A percentile compares a stretch with the other conserved stretches of the same genome.
These are phyloP conservation scores for Piper longum DNA, from an alignment of 164 flowering plant species.

Conservation along the genomic window DNA sequence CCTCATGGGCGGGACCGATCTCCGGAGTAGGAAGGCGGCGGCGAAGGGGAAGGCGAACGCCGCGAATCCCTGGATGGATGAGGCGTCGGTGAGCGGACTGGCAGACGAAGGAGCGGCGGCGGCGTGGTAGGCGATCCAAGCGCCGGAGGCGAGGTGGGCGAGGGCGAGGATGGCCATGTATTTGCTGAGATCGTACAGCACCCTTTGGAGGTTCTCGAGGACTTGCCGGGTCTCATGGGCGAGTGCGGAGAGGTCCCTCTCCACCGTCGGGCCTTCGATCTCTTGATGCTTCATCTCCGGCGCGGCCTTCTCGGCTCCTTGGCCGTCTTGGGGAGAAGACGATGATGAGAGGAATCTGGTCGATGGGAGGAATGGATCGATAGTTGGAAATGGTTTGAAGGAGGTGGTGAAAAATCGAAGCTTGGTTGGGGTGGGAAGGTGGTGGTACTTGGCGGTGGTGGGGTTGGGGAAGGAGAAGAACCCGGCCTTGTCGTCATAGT, in stretches of 20 bases:
- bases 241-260: constrained; percentile 20
- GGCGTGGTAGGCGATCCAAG: constrained; percentile 43
- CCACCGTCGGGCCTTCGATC: constrained; percentile 26
- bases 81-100: constrained; percentile 18
- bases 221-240: constrained; percentile 37
- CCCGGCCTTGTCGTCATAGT: too few species aligned
- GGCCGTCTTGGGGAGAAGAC: too few species aligned
- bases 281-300: constrained; percentile 20
- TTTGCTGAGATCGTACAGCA: constrained; percentile 48
- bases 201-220: constrained; percentile 42
- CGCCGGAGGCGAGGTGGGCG: constrained; percentile 61
- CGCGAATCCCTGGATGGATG: constrained; percentile 34
- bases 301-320: too few species aligned
- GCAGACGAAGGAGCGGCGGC: constrained; percentile 23
- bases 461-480: too few species aligned
- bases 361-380: too few species aligned
- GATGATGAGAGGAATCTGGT: too few species aligned
- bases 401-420: too few species aligned
- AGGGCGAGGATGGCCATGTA: constrained; percentile 53
- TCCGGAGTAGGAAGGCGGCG: constrained; percentile 55
- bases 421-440: too few species aligned
- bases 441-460: too few species aligned
- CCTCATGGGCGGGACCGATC: constrained; percentile 51
- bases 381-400: too few species aligned
- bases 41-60: constrained; percentile 76